Evolutionary conservation across 2,329 filamentous ascomycete genomes (phyloP).

Genomic region (Aschersonia sp.): DNA sequence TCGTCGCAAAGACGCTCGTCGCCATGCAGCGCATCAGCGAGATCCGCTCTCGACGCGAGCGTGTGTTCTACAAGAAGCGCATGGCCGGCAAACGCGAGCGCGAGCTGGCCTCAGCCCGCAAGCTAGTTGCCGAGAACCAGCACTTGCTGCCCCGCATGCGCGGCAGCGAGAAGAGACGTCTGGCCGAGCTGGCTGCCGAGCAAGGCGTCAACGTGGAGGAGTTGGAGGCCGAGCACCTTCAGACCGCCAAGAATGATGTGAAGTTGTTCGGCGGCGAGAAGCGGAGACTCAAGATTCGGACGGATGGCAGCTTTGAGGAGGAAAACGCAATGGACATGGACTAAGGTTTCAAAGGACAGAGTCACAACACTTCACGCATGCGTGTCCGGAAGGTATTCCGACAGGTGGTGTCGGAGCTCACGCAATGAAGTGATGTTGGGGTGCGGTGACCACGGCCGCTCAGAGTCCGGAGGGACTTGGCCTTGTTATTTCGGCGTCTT

Average conservation of each 20-base stretch:
- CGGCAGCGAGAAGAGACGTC: conserved; percentile 43
- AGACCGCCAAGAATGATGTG: conserved; percentile 8
- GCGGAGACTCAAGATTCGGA: conserved; percentile 21
- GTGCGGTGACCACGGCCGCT: too few species aligned
- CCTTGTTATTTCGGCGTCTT: not conserved
- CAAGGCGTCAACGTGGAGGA: conserved; percentile 32
- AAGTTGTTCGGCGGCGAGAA: conserved; percentile 27
- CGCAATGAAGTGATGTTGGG: too few species aligned
- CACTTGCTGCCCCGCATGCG: conserved; percentile 71
- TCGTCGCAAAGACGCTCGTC: conserved; percentile 72
- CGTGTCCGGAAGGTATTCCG: too few species aligned
- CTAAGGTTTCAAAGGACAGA: not conserved
- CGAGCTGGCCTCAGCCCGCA: conserved; percentile 65
- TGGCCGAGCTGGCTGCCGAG: conserved; percentile 39
- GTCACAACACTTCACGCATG: not conserved
- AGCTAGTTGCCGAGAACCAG: conserved; percentile 81
- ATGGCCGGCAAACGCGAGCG: conserved; percentile 82
- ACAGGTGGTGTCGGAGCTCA: too few species aligned
- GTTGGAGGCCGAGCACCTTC: conserved; percentile 17
- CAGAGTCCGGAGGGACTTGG: not conserved
- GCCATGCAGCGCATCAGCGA: conserved; percentile 86
- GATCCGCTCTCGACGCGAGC: conserved; percentile 70
- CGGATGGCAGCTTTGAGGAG: conserved; percentile 13
- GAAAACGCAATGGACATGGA: conserved; percentile 15
- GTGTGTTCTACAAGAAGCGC: conserved; percentile 84